Evolutionary conservation across 768 basidiomycete genomes (phyloP).

Genomic region (Suillus brevipes): DNA sequence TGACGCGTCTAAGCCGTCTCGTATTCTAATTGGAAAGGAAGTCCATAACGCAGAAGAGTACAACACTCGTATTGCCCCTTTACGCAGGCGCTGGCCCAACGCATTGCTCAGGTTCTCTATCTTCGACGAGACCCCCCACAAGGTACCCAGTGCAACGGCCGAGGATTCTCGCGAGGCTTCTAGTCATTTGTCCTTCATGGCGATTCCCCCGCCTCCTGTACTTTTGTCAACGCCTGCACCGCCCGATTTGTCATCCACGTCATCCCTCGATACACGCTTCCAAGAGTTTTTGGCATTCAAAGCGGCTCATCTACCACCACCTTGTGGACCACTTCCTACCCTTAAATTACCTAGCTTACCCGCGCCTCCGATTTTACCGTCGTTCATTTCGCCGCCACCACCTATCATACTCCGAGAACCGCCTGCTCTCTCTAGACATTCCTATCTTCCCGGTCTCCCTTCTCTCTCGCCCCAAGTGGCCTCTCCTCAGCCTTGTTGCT

Average conservation of each 20-base stretch:
- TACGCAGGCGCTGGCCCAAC: constrained; percentile 55
- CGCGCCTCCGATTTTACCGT: neutral
- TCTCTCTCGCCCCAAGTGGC: constrained; percentile 18
- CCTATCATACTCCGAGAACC: constrained; percentile 36
- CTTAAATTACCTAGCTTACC: neutral
- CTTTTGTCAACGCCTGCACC: neutral
- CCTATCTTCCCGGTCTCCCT: constrained; percentile 13
- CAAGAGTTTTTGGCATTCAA: neutral
- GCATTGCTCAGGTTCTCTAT: constrained; percentile 65
- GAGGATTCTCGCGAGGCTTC: neutral
- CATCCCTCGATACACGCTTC: neutral
- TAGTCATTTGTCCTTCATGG: neutral
- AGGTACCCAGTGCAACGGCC: constrained; percentile 23
- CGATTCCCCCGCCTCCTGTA: constrained; percentile 3
- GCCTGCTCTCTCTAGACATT: constrained; percentile 2
- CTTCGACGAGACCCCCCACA: constrained; percentile 49
- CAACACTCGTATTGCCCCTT: constrained; percentile 45
- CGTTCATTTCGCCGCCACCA: constrained; percentile 19
- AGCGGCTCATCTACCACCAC: neutral
- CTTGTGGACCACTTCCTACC: constrained; percentile 3
- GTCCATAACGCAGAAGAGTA: constrained; percentile 63
- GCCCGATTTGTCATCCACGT: neutral
- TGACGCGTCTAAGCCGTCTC: constrained; percentile 49
- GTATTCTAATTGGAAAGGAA: constrained; percentile 63
- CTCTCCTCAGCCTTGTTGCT: constrained; percentile 38